Conservation (phyloP, 805 yeast species). For the baker's yeast (Saccharomyces cerevisiae) region DNA sequence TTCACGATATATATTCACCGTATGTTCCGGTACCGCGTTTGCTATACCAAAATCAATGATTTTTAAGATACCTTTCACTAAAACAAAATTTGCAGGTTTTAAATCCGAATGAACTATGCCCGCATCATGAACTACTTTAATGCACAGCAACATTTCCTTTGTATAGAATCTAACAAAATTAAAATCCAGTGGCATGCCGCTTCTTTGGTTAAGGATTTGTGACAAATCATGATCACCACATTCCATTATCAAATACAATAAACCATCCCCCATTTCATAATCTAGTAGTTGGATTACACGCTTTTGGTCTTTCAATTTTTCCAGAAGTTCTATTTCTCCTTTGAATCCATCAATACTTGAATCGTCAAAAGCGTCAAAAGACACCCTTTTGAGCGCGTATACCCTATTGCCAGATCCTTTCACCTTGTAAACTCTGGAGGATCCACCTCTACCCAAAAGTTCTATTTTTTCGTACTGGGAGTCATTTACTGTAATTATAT, state of each 20-base stretch:
- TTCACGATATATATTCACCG: slow-evolving; percentile 81
- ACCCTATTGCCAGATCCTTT: slow-evolving; percentile 46
- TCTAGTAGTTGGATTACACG: slow-evolving; percentile 77
- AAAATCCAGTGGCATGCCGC: slow-evolving; percentile 47
- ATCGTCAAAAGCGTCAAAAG: slow-evolving; percentile 74
- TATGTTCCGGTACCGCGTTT: slow-evolving; percentile 88
- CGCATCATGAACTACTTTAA: slow-evolving; percentile 75
- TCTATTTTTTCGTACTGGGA: slow-evolving; percentile 66
- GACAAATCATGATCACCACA: slow-evolving; percentile 91
- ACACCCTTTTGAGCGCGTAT: slow-evolving; percentile 75
- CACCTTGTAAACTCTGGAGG: slow-evolving; percentile 83
- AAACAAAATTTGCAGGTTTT: slow-evolving; percentile 63
- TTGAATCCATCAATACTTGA: slow-evolving; percentile 68
- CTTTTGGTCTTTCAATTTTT: slow-evolving; percentile 47
- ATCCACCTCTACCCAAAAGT: slow-evolving; percentile 81
- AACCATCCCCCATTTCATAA: slow-evolving; percentile 56
- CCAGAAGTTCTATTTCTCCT: slow-evolving; percentile 77
- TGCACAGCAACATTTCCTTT: slow-evolving; percentile 71
- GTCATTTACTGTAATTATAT: slow-evolving; percentile 42
- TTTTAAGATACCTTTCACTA: slow-evolving; percentile 76
- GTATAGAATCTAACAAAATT: slow-evolving; percentile 76
- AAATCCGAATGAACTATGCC: slow-evolving; percentile 82
- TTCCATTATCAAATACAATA: slow-evolving; percentile 77
- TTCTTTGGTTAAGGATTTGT: slow-evolving; percentile 57
- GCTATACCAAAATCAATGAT: slow-evolving; percentile 94